These are phyloP conservation scores for Blastobotrys niveus DNA, from an alignment of 1,139 yeast genomes.

Conservation along the genomic window DNA sequence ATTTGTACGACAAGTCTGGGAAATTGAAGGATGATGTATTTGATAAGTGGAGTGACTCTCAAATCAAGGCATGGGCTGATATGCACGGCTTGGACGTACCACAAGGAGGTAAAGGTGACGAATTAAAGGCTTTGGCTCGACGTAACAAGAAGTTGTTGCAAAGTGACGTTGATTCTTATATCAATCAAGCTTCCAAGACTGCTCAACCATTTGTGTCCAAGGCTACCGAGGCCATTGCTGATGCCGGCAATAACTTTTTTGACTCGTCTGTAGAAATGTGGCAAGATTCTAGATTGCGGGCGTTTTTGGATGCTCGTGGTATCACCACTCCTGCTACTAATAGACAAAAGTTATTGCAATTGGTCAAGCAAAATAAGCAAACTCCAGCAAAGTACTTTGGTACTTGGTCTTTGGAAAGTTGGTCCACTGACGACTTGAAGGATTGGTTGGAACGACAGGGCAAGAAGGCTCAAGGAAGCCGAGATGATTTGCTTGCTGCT, in stretches of 20 bases:
- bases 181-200: slow-evolving; percentile 20
- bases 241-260: slow-evolving; percentile 21
- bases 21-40: slow-evolving; percentile 44
- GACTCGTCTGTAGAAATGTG: slow-evolving; percentile 28
- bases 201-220: slow-evolving; percentile 26
- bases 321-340: slow-evolving; percentile 44
- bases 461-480: slow-evolving; percentile 33
- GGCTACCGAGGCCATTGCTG: slow-evolving; percentile 21
- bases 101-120: slow-evolving; percentile 35
- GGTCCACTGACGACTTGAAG: slow-evolving; percentile 40
- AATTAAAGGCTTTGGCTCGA: slow-evolving; percentile 38
- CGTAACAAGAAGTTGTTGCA: slow-evolving; percentile 31
- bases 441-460: slow-evolving; percentile 39
- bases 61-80: slow-evolving; percentile 45
- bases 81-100: slow-evolving; percentile 40
- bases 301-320: slow-evolving; percentile 49
- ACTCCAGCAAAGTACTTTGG: slow-evolving; percentile 36
- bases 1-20: slow-evolving; percentile 40
- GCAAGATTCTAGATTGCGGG: slow-evolving; percentile 40
- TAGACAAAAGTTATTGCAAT: slow-evolving; percentile 43
- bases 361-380: slow-evolving; percentile 44
- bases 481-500: slow-evolving; percentile 37
- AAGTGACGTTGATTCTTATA: slow-evolving; percentile 22
- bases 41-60: slow-evolving; percentile 44
- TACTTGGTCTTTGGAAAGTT: slow-evolving; percentile 43